Evolutionary conservation across 306 rosid species (phyloP).

Genomic region (Medicago ruthenica): DNA sequence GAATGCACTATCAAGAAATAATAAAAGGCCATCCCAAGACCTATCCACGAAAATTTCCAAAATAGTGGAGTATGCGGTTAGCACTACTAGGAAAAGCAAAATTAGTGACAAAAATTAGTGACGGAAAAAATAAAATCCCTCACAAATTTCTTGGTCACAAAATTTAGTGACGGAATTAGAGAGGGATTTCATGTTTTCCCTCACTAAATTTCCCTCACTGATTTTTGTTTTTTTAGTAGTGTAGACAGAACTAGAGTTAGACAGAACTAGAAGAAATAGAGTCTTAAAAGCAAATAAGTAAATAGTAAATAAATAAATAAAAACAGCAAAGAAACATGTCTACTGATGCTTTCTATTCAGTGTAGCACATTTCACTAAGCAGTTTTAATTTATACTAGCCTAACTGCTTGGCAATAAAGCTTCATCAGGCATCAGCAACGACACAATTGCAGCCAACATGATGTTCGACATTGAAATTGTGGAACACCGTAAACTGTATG

Average conservation of each 20-base stretch:
- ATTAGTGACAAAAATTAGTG: no score
- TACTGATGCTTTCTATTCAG: constrained; percentile 25
- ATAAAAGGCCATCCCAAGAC: constrained; percentile 34
- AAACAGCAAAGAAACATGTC: constrained; percentile 13
- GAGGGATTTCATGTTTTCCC: no score
- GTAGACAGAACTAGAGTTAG: no score
- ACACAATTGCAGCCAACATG: constrained; percentile 24
- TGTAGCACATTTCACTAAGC: constrained; percentile 3
- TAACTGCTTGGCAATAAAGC: constrained; percentile 9
- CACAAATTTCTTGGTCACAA: no score
- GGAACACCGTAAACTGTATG: constrained; percentile 16
- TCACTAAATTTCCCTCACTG: no score
- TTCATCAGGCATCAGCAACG: constrained; percentile 32
- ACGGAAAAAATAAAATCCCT: no score
- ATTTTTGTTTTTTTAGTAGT: no score
- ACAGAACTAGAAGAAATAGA: constrained; percentile 27
- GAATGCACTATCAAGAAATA: constrained; percentile 34
- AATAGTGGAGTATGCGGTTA: constrained; percentile 15
- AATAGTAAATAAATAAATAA: background rate
- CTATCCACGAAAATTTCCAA: constrained; percentile 36
- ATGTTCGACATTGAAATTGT: constrained; percentile 26
- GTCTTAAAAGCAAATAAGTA: background rate
- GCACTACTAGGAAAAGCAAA: no score
- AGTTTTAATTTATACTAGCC: constrained; percentile 20
- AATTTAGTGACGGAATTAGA: no score